Percentiles rank a stretch among this genome's conserved stretches.
Evolutionary conservation across 2,329 filamentous ascomycete species (phyloP).

Genomic region (Atkinsonella hypoxylon): DNA sequence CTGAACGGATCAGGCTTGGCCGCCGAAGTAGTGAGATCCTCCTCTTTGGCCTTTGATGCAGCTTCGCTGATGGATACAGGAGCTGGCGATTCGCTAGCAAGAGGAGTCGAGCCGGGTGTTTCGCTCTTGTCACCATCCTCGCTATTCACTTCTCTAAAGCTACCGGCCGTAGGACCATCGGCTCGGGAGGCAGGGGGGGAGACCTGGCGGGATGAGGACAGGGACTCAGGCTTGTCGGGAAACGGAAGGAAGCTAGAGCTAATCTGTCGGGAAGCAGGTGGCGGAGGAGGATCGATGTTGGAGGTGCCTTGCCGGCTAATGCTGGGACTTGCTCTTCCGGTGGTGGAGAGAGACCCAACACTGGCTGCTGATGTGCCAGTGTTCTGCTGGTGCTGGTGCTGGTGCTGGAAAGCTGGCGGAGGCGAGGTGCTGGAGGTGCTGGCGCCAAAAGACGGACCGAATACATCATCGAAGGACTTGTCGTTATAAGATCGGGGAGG

Average conservation of each 20-base stretch:
- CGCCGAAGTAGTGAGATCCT: conserved; percentile 8
- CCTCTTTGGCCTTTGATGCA: conserved; percentile 9
- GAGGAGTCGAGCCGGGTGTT: conserved; percentile 17
- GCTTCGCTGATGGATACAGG: conserved; percentile 8
- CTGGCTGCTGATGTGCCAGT: conserved; percentile 45
- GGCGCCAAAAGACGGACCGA: conserved; percentile 53
- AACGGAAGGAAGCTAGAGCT: conserved; percentile 68
- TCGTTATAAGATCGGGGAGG: conserved; percentile 40
- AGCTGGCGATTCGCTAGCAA: conserved; percentile 14
- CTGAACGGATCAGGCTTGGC: conserved; percentile 36
- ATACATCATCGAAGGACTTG: conserved; percentile 74
- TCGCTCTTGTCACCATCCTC: conserved; percentile 13
- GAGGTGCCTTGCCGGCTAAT: conserved; percentile 50
- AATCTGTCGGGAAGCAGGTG: conserved; percentile 64
- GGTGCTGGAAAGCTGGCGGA: conserved; percentile 31
- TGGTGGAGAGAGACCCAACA: conserved; percentile 30
- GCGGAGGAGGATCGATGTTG: conserved; percentile 45
- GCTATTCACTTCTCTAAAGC: conserved; percentile 10
- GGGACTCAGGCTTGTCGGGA: conserved; percentile 50
- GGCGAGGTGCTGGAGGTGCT: conserved; percentile 27
- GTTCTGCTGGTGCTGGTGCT: conserved; percentile 42
- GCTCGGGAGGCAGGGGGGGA: conserved; percentile 50
- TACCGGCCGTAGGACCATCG: conserved; percentile 36
- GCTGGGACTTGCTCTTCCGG: conserved; percentile 49
- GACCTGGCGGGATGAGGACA: conserved; percentile 66